A percentile compares a stretch with the other conserved stretches of the same genome.
phyloP scores from a whole-genome alignment of 352 stramenopile species.

The Pythium brassicae region DNA sequence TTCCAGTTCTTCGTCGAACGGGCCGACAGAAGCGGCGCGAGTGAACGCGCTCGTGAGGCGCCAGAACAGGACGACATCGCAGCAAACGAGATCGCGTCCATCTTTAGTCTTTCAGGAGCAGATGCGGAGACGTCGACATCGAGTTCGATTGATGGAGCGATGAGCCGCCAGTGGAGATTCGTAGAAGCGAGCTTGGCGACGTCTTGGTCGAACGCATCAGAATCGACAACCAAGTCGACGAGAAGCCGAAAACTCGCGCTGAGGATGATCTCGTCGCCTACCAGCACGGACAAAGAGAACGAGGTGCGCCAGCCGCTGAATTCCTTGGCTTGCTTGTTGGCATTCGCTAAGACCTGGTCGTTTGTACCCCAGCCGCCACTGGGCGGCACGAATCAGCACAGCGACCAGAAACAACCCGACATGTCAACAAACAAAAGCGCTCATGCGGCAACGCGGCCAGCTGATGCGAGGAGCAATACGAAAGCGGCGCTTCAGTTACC shows the following conservation, averaged over 20 bases:
- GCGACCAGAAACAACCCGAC: background rate
- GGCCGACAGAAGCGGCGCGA: background rate
- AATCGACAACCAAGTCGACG: background rate
- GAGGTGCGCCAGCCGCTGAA: background rate
- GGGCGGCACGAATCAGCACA: too few relatives aligned
- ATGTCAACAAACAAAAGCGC: background rate
- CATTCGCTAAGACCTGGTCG: background rate
- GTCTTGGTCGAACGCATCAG: background rate
- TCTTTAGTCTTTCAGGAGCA: too few relatives aligned
- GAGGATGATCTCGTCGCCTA: background rate
- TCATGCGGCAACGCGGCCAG: background rate
- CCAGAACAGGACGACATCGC: background rate
- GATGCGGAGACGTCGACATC: too few relatives aligned
- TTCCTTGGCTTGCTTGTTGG: background rate
- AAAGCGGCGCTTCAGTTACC: too few relatives aligned
- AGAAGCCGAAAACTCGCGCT: background rate
- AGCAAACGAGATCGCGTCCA: background rate
- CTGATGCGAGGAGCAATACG: too few relatives aligned
- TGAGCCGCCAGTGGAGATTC: too few relatives aligned
- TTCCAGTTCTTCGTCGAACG: background rate
- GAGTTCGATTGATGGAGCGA: too few relatives aligned
- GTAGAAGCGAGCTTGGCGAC: background rate
- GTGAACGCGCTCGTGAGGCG: background rate
- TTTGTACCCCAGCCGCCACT: background rate
- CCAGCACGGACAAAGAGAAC: conserved; percentile 5